Conservation (phyloP, 1,139 yeast genomes). For the Magnusiomyces paraingens region DNA sequence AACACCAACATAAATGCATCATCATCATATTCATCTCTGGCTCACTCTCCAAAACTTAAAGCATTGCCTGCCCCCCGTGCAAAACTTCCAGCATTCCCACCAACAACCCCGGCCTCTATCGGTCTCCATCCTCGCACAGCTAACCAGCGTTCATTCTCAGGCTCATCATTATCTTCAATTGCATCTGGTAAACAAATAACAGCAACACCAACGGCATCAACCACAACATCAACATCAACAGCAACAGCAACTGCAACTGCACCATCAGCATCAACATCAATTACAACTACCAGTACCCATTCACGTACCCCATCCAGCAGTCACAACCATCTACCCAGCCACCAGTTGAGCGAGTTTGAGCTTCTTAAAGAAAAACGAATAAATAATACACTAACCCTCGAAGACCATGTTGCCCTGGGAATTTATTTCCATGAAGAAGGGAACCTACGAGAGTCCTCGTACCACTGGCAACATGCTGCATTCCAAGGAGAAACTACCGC, state of each 20-base stretch:
- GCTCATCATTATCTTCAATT: neutral
- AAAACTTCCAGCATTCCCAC: neutral
- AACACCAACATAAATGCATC: neutral
- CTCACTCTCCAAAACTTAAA: neutral
- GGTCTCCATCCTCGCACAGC: too few species aligned
- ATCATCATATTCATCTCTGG: neutral
- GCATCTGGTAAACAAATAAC: neutral
- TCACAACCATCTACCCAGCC: neutral
- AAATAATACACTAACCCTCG: constrained; percentile 26
- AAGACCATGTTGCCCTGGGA: constrained; percentile 47
- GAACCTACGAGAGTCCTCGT: constrained; percentile 60
- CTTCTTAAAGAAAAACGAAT: constrained; percentile 9
- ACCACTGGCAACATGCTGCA: constrained; percentile 60
- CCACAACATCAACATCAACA: neutral
- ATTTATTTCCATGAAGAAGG: constrained; percentile 51
- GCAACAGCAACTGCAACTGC: neutral
- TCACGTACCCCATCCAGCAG: neutral
- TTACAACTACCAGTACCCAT: neutral
- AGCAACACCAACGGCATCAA: neutral
- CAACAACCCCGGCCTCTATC: neutral
- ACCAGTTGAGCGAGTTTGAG: constrained; percentile 7
- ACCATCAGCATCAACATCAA: neutral
- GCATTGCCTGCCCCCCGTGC: neutral
- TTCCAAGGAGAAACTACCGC: constrained; percentile 58
- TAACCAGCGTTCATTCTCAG: too few species aligned